Conservation (phyloP, 495 filamentous ascomycete species). For the Tuber borchii region DNA sequence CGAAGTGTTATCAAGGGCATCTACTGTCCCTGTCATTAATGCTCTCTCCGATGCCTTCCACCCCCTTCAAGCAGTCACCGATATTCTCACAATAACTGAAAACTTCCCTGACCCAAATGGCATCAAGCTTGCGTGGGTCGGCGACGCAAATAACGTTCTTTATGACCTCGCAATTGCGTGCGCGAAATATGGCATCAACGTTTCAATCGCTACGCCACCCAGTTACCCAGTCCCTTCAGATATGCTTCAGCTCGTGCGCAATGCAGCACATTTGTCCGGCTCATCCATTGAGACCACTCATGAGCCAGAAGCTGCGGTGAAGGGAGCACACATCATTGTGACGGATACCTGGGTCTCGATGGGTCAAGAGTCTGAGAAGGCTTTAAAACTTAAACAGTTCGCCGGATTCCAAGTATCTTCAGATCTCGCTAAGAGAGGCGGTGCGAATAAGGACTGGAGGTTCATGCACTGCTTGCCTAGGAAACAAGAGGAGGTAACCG, state of each 20-base stretch:
- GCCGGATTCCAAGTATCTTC: slow-evolving; percentile 82
- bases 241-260: slow-evolving; percentile 64
- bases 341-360: slow-evolving; percentile 94
- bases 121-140: slow-evolving; percentile 73
- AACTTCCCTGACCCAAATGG: slow-evolving; percentile 46
- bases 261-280: slow-evolving; percentile 57
- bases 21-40: slow-evolving; percentile 87
- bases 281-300: slow-evolving; percentile 61
- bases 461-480: slow-evolving; percentile 99
- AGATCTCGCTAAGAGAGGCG: slow-evolving; percentile 72
- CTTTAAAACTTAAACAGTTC: slow-evolving; percentile 71
- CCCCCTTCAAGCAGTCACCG: slow-evolving; percentile 86
- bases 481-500: slow-evolving; percentile 85
- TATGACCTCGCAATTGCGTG: slow-evolving; percentile 85
- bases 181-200: slow-evolving; percentile 74
- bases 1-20: slow-evolving; percentile 67
- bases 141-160: slow-evolving; percentile 94
- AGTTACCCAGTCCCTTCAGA: slow-evolving; percentile 67
- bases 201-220: slow-evolving; percentile 77
- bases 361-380: slow-evolving; percentile 84
- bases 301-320: slow-evolving; percentile 80
- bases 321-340: slow-evolving; percentile 79
- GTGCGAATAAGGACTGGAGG: slow-evolving; percentile 83
- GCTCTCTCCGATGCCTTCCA: slow-evolving; percentile 83
- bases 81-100: slow-evolving; percentile 85